These are phyloP conservation scores for Cunninghamia lanceolata DNA, from an alignment of 75 land plant genomes.

Conservation along the genomic window DNA sequence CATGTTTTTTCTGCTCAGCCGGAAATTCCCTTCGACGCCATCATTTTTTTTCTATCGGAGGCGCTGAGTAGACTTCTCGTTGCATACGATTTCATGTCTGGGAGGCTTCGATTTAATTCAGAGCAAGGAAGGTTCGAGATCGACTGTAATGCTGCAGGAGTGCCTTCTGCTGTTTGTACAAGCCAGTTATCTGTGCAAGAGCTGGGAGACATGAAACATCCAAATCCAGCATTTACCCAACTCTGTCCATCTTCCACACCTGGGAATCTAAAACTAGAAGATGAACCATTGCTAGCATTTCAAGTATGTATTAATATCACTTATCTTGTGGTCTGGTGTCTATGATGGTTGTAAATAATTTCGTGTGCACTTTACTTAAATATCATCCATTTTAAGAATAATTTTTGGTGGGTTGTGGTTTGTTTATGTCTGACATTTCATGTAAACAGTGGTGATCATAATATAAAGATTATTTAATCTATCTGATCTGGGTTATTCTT, in stretches of 20 bases:
- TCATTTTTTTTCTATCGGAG: constrained; percentile 11
- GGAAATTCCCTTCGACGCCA: background rate
- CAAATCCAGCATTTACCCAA: constrained; percentile 45
- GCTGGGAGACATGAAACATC: constrained; percentile 46
- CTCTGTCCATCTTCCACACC: constrained; percentile 10
- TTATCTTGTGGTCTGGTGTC: no score
- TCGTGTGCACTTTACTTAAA: no score
- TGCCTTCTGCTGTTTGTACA: constrained; percentile 31
- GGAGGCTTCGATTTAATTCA: constrained; percentile 38
- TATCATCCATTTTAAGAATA: no score
- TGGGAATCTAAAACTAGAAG: constrained; percentile 2
- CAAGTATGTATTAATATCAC: constrained; percentile 19
- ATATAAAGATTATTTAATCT: no score
- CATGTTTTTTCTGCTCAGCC: constrained; percentile 47
- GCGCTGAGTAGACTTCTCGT: constrained; percentile 37
- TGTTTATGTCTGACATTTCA: no score
- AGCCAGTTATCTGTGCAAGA: constrained; percentile 37
- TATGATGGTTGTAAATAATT: no score
- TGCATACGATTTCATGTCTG: constrained; percentile 61
- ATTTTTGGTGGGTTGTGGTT: no score
- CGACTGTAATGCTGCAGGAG: constrained; percentile 59
- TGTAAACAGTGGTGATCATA: no score
- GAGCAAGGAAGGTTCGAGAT: constrained; percentile 41
- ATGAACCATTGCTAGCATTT: constrained; percentile 33
- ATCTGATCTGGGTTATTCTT: no score